phyloP scores from a whole-genome alignment of 805 yeast genomes.

The Kodamaea fukazawae region DNA sequence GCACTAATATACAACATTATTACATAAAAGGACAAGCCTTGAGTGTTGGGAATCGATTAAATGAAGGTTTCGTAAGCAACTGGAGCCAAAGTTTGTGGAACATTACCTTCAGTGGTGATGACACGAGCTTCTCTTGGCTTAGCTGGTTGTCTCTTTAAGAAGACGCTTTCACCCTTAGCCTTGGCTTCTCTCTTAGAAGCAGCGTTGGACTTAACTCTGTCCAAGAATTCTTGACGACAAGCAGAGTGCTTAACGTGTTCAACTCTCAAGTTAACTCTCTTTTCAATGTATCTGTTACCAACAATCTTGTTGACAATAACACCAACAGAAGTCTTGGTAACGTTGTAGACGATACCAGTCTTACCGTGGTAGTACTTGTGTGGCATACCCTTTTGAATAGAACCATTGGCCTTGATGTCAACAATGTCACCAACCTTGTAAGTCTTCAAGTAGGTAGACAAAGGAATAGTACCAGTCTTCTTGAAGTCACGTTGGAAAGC shows the following conservation, averaged over 20 bases:
- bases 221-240: constrained; percentile 98
- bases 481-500: constrained; percentile 99
- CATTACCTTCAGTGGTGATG: constrained; percentile 76
- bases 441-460: constrained; percentile 95
- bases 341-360: constrained; percentile 99
- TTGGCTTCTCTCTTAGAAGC: constrained; percentile 91
- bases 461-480: constrained; percentile 90
- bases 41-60: constrained; percentile 43
- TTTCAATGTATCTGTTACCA: constrained; percentile 98
- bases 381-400: constrained; percentile 99
- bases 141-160: constrained; percentile 97
- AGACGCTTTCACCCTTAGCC: constrained; percentile 85
- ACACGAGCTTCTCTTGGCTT: constrained; percentile 93
- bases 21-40: constrained; percentile 7
- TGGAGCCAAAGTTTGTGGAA: constrained; percentile 98
- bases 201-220: constrained; percentile 97
- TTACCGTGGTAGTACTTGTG: constrained; percentile 99
- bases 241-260: constrained; percentile 99
- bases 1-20: constrained; percentile 8
- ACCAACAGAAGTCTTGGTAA: constrained; percentile 98
- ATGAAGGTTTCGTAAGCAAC: constrained; percentile 99
- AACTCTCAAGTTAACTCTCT: constrained; percentile 97
- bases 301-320: constrained; percentile 97
- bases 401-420: constrained; percentile 98
- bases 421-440: constrained; percentile 99